Conservation (phyloP, 2,329 filamentous ascomycete species). For the Ceratocystis cacaofunesta region DNA sequence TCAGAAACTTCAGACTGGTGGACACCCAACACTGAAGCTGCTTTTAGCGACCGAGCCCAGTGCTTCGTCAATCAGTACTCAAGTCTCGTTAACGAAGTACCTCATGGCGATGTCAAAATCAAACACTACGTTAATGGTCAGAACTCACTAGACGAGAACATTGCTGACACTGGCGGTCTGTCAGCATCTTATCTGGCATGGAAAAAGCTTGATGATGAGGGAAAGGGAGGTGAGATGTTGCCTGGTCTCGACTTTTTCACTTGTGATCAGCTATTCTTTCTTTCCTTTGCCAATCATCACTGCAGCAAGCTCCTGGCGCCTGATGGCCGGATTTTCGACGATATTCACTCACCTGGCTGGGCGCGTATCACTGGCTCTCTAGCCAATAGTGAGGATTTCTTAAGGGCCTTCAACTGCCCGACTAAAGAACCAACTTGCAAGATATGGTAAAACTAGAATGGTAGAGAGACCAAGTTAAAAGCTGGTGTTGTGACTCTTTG, state of each 20-base stretch:
- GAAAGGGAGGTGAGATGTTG: slow-evolving; percentile 36
- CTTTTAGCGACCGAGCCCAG: slow-evolving; percentile 42
- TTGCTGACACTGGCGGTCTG: slow-evolving; percentile 55
- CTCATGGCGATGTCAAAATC: neutral
- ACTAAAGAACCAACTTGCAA: slow-evolving; percentile 52
- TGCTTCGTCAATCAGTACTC: slow-evolving; percentile 56
- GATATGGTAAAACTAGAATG: slow-evolving; percentile 42
- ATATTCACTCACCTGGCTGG: slow-evolving; percentile 50
- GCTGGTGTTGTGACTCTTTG: too few species aligned
- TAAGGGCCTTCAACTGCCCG: slow-evolving; percentile 50
- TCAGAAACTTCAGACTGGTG: slow-evolving; percentile 49
- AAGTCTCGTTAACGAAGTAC: neutral
- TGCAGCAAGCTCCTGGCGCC: slow-evolving; percentile 49
- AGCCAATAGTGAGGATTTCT: slow-evolving; percentile 52
- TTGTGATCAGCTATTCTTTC: slow-evolving; percentile 56
- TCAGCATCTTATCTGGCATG: slow-evolving; percentile 49
- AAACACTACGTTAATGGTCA: slow-evolving; percentile 50
- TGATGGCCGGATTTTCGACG: slow-evolving; percentile 41
- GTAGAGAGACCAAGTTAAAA: too few species aligned
- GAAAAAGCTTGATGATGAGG: slow-evolving; percentile 38
- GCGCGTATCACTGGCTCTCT: slow-evolving; percentile 49
- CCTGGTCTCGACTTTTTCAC: slow-evolving; percentile 48
- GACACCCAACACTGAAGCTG: slow-evolving; percentile 42
- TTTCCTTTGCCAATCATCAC: slow-evolving; percentile 50
- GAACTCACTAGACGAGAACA: slow-evolving; percentile 53